These are phyloP conservation scores for Teratosphaeriaceae sp. DNA, from an alignment of 2,329 filamentous ascomycete species.

Conservation along the genomic window DNA sequence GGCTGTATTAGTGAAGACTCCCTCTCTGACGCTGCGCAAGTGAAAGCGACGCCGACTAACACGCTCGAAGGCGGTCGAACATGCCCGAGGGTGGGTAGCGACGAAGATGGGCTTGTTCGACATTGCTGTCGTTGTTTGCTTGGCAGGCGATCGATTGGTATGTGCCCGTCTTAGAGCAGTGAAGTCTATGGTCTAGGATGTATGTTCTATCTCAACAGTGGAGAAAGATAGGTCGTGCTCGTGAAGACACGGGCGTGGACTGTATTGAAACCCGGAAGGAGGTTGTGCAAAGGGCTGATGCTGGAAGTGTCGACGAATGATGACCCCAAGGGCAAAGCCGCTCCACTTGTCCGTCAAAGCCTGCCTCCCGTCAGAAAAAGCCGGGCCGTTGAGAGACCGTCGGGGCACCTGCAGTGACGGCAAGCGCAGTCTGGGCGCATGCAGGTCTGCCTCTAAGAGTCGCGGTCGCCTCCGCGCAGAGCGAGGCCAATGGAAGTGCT, in stretches of 20 bases:
- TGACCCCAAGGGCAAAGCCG: background rate
- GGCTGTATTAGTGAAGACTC: conserved; percentile 2
- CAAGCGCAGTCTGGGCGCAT: background rate
- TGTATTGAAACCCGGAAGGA: too few relatives aligned
- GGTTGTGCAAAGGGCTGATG: too few relatives aligned
- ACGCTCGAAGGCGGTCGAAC: conserved; percentile 94
- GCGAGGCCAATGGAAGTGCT: background rate
- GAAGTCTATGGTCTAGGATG: conserved; percentile 1
- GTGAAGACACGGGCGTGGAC: too few relatives aligned
- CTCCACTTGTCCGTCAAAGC: background rate
- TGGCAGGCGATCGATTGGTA: background rate
- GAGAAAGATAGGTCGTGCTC: conserved; percentile 1
- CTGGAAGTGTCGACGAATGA: too few relatives aligned
- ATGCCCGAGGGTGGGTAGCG: conserved; percentile 88
- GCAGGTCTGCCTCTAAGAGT: background rate
- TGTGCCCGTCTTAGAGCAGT: background rate
- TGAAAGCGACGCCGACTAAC: conserved; percentile 46
- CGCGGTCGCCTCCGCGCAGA: conserved; percentile 1
- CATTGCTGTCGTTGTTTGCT: conserved; percentile 42
- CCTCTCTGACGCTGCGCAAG: background rate
- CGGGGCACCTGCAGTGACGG: background rate
- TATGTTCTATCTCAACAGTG: conserved; percentile 5
- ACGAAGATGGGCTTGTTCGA: conserved; percentile 80
- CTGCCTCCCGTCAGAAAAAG: background rate
- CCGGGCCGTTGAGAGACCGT: background rate